Evolutionary conservation across 768 basidiomycete species (phyloP).

Genomic region (Sarcodon sp.): DNA sequence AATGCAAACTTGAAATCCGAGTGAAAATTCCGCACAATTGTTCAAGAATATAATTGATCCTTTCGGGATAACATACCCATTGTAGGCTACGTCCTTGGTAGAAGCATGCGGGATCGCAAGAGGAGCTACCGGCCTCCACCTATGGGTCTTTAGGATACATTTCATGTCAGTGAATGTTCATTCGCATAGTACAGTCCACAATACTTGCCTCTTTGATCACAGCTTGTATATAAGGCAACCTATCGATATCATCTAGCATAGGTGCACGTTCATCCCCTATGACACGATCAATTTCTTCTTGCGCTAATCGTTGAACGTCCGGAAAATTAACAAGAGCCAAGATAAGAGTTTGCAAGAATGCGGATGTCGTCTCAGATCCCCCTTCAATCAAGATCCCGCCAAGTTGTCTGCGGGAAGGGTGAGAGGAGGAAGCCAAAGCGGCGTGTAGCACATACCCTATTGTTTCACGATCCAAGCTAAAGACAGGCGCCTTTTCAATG

Average conservation of each 20-base stretch:
- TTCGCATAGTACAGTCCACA: no score
- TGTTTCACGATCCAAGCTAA: not conserved
- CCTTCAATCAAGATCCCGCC: not conserved
- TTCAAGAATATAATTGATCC: not conserved
- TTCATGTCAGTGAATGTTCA: no score
- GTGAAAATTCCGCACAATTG: not conserved
- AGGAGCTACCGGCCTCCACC: not conserved
- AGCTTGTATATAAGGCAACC: constrained; percentile 14
- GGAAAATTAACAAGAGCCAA: constrained; percentile 8
- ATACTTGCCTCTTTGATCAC: constrained; percentile 11
- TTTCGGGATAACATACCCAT: not conserved
- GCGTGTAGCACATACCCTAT: not conserved
- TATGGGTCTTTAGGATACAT: not conserved
- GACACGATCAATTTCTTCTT: constrained; percentile 15
- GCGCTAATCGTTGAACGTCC: constrained; percentile 14
- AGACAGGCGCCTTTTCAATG: not conserved
- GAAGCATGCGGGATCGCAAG: not conserved
- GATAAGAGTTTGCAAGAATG: not conserved
- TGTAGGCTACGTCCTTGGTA: not conserved
- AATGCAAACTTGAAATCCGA: not conserved
- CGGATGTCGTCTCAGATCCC: not conserved
- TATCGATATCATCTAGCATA: constrained; percentile 11
- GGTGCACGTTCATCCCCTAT: constrained; percentile 12
- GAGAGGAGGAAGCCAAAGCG: not conserved
- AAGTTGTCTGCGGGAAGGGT: not conserved